These are phyloP conservation scores for Aspergillus brasiliensis DNA, from an alignment of 2,329 filamentous ascomycete genomes.

Conservation along the genomic window DNA sequence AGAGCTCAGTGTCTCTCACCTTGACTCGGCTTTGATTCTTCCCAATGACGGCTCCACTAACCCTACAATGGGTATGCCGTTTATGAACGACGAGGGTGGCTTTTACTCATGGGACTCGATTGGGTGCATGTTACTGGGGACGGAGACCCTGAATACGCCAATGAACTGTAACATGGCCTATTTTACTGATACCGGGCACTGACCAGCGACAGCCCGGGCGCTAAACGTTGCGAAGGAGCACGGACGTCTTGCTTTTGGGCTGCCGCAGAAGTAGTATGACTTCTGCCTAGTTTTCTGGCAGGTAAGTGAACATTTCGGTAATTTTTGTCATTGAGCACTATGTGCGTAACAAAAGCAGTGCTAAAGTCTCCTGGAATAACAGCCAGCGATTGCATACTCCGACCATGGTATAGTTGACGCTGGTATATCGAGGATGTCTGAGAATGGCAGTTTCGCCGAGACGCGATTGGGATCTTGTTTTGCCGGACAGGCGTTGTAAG, in stretches of 20 bases:
- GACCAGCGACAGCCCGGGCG: too few species aligned
- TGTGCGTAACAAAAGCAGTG: background rate
- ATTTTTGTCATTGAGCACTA: too few species aligned
- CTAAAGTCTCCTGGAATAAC: background rate
- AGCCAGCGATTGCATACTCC: background rate
- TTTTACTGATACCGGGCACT: too few species aligned
- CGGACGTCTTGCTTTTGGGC: too few species aligned
- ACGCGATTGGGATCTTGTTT: too few species aligned
- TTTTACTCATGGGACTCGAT: background rate
- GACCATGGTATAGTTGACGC: too few species aligned
- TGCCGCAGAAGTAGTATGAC: too few species aligned
- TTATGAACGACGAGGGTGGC: background rate
- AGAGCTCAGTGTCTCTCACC: background rate
- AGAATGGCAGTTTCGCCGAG: background rate
- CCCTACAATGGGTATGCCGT: background rate
- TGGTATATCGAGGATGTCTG: too few species aligned
- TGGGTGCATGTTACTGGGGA: background rate
- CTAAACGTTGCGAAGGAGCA: too few species aligned
- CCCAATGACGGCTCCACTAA: background rate
- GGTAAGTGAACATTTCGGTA: too few species aligned
- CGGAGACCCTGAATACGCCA: background rate
- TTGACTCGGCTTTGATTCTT: background rate
- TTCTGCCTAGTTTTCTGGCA: too few species aligned
- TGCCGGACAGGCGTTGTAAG: too few species aligned
- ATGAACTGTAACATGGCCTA: background rate